Conservation (phyloP, 352 stramenopile species). For the Phytophthora macrochlamydospora region DNA sequence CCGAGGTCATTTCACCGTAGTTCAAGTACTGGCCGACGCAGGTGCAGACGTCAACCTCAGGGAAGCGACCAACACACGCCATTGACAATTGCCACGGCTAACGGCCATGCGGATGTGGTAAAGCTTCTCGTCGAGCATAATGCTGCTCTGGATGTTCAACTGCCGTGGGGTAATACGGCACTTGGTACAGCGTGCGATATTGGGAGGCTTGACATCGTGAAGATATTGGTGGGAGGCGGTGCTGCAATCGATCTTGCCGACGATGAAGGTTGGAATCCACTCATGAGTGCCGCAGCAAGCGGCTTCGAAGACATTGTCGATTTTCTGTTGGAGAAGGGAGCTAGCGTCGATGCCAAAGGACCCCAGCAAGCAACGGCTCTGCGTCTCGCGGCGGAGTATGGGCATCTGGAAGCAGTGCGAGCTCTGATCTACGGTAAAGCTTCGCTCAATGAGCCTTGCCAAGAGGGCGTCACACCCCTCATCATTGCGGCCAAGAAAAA, state of each 20-base stretch:
- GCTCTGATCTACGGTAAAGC: slow-evolving; percentile 5
- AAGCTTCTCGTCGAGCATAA: slow-evolving; percentile 14
- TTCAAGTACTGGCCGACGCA: slow-evolving; percentile 4
- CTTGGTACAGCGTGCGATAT: slow-evolving; percentile 7
- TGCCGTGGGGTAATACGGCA: slow-evolving; percentile 1
- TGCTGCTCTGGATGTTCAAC: slow-evolving; percentile 8
- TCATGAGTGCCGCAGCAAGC: slow-evolving; percentile 7
- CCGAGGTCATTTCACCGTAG: neutral
- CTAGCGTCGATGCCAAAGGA: slow-evolving; percentile 10
- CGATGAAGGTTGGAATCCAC: slow-evolving; percentile 10
- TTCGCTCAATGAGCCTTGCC: slow-evolving; percentile 9
- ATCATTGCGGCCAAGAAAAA: slow-evolving; percentile 12
- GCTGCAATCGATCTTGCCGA: slow-evolving; percentile 9
- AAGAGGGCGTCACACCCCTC: slow-evolving; percentile 12
- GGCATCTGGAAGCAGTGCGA: slow-evolving; percentile 6
- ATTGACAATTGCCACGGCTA: slow-evolving; percentile 2
- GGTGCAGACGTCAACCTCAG: slow-evolving; percentile 4
- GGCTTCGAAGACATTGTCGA: slow-evolving; percentile 5
- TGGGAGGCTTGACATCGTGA: neutral
- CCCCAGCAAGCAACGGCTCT: slow-evolving; percentile 9
- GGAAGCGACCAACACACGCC: slow-evolving; percentile 12
- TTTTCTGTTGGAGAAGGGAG: slow-evolving; percentile 8
- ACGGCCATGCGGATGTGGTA: slow-evolving; percentile 4
- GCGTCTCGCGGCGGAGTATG: slow-evolving; percentile 5
- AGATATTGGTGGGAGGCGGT: slow-evolving; percentile 6